These are phyloP conservation scores for Syncephalastrum monosporum DNA, from an alignment of 371 early-diverging fungal species.

Conservation along the genomic window DNA sequence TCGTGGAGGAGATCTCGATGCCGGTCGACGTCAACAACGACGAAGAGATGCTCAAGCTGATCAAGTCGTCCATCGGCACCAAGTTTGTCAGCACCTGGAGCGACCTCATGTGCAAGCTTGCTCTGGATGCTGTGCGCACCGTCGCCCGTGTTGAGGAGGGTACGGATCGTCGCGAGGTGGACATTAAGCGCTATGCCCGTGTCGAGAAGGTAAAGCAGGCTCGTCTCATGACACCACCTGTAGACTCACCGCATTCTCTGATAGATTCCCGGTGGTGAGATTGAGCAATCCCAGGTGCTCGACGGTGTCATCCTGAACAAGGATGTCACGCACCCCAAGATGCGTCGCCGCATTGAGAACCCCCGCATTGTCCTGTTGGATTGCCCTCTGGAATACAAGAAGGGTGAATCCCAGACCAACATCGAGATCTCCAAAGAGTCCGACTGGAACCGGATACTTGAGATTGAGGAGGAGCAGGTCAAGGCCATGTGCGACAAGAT, in stretches of 20 bases:
- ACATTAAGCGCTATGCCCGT: conserved; percentile 97
- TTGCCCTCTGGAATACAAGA: conserved; percentile 99
- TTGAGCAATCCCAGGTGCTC: conserved; percentile 95
- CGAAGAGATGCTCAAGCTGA: conserved; percentile 87
- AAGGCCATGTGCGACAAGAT: conserved; percentile 96
- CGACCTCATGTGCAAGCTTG: conserved; percentile 96
- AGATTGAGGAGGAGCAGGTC: conserved; percentile 99
- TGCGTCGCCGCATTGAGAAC: conserved; percentile 98
- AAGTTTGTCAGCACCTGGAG: conserved; percentile 97
- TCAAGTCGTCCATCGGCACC: conserved; percentile 94
- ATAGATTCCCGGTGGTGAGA: conserved; percentile 97
- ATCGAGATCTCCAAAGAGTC: conserved; percentile 97
- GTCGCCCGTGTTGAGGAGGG: conserved; percentile 80
- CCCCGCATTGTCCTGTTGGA: conserved; percentile 98
- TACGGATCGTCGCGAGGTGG: conserved; percentile 79
- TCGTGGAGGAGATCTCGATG: conserved; percentile 82
- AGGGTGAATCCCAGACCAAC: conserved; percentile 99
- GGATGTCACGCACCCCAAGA: conserved; percentile 99
- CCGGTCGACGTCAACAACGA: conserved; percentile 83
- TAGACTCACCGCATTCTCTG: not conserved
- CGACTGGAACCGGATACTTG: conserved; percentile 96
- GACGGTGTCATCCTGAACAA: conserved; percentile 99
- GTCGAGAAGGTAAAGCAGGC: conserved; percentile 86
- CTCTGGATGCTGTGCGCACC: conserved; percentile 94
- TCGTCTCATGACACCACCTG: not conserved